These are phyloP conservation scores for Aureobasidium sp. DNA, from an alignment of 2,329 filamentous ascomycete genomes.

Conservation along the genomic window DNA sequence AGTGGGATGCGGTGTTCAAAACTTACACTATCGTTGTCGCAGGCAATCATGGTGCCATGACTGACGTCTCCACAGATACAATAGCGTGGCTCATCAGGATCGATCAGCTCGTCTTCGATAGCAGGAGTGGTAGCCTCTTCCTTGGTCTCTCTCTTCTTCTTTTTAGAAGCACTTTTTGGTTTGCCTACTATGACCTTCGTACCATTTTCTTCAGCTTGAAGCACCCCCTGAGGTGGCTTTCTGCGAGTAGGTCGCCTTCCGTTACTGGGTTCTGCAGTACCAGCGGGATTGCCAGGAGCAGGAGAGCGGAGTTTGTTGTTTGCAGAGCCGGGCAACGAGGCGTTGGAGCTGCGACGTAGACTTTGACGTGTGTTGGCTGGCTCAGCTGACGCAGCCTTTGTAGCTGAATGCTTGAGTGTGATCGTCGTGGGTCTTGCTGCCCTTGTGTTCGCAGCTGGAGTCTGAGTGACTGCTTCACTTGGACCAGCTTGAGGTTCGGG, in stretches of 20 bases:
- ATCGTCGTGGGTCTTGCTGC: conserved; percentile 25
- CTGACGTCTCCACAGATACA: conserved; percentile 74
- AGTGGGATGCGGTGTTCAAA: not conserved
- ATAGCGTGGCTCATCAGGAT: conserved; percentile 69
- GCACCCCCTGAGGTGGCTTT: conserved; percentile 64
- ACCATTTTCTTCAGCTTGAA: conserved; percentile 54
- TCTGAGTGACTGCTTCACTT: conserved; percentile 22
- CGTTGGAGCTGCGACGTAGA: conserved; percentile 41
- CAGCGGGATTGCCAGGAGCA: conserved; percentile 18
- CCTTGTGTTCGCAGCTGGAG: conserved; percentile 9
- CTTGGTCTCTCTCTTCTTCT: conserved; percentile 46
- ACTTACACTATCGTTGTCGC: conserved; percentile 69
- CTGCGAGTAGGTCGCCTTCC: conserved; percentile 47
- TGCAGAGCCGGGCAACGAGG: conserved; percentile 33
- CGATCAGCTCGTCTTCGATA: conserved; percentile 45
- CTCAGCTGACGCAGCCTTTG: conserved; percentile 44
- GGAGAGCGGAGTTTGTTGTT: conserved; percentile 18
- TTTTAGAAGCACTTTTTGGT: conserved; percentile 62
- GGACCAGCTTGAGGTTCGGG: conserved; percentile 12
- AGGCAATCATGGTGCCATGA: conserved; percentile 76
- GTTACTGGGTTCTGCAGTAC: conserved; percentile 14
- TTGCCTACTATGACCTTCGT: conserved; percentile 64
- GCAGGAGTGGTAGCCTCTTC: conserved; percentile 20
- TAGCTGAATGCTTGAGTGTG: conserved; percentile 30
- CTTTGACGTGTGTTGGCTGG: conserved; percentile 36